Conservation (phyloP, 106 monocot species). For the Dendrobium officinale region DNA sequence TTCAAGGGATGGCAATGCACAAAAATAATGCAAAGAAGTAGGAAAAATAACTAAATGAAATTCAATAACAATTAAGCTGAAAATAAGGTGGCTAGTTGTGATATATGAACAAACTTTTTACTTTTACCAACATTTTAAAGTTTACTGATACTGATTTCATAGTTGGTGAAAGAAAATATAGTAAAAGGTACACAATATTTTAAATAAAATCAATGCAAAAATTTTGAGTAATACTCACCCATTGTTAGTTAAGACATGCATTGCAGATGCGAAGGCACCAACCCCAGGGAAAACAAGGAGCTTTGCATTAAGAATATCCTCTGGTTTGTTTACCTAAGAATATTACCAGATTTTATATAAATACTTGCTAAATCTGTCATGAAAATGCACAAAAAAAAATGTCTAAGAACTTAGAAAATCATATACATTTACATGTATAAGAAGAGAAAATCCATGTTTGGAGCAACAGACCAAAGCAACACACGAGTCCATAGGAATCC, state of each 20-base stretch:
- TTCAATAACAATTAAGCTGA: neutral
- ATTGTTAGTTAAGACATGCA: constrained; percentile 53
- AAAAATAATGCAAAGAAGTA: neutral
- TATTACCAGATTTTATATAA: neutral
- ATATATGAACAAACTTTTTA: neutral
- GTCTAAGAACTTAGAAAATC: neutral
- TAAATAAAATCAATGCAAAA: neutral
- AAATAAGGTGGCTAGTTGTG: neutral
- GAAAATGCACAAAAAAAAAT: neutral
- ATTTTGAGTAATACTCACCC: constrained; percentile 27
- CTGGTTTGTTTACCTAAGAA: constrained; percentile 56
- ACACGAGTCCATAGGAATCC: neutral
- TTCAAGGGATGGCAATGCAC: neutral
- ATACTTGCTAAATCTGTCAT: neutral
- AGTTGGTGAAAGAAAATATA: neutral
- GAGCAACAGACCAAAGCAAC: neutral
- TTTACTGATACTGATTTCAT: neutral
- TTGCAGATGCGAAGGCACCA: constrained; percentile 81
- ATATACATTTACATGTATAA: neutral
- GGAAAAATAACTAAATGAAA: neutral
- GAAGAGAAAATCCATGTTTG: neutral
- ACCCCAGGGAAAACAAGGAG: constrained; percentile 84
- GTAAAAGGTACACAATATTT: neutral
- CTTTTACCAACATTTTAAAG: neutral
- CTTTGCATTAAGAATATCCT: constrained; percentile 69